Percentiles rank a stretch among this genome's conserved stretches.
phyloP scores from a whole-genome alignment of 1,139 yeast species.

The Scheffersomyces segobiensis region DNA sequence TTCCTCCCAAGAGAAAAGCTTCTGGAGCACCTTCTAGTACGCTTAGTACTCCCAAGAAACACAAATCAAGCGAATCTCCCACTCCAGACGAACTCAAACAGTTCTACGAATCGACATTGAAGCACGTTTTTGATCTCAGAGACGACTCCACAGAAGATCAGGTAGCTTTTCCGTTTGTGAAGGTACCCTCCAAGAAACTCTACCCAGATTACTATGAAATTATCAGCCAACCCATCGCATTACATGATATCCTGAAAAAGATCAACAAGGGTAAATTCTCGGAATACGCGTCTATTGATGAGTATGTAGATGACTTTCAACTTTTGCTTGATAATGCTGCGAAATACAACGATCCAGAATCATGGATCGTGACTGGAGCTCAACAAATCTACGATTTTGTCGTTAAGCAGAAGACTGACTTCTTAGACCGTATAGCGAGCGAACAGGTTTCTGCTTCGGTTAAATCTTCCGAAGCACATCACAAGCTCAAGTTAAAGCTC shows the following conservation, averaged over 20 bases:
- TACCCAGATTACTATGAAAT: conserved; percentile 83
- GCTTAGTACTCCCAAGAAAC: background rate
- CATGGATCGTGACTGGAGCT: conserved; percentile 64
- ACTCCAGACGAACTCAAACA: conserved; percentile 23
- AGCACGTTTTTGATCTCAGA: conserved; percentile 25
- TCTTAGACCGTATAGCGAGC: conserved; percentile 5
- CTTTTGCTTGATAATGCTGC: conserved; percentile 60
- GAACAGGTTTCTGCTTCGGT: conserved; percentile 2
- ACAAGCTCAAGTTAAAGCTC: conserved; percentile 22
- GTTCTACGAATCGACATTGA: conserved; percentile 29
- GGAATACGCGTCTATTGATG: conserved; percentile 23
- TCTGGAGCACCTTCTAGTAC: background rate
- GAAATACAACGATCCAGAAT: conserved; percentile 60
- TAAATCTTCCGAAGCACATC: conserved; percentile 10
- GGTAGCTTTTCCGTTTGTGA: conserved; percentile 57
- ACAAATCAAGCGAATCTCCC: conserved; percentile 5
- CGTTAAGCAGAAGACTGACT: conserved; percentile 36
- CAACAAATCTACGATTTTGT: conserved; percentile 43
- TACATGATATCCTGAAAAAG: conserved; percentile 61
- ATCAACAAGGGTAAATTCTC: conserved; percentile 35
- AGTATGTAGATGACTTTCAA: conserved; percentile 56
- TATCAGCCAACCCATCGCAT: conserved; percentile 64
- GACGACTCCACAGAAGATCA: conserved; percentile 33
- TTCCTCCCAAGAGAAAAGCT: background rate
- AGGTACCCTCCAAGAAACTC: conserved; percentile 69